Conservation (phyloP, 805 yeast species). For the Scheffersomyces amazonensis region DNA sequence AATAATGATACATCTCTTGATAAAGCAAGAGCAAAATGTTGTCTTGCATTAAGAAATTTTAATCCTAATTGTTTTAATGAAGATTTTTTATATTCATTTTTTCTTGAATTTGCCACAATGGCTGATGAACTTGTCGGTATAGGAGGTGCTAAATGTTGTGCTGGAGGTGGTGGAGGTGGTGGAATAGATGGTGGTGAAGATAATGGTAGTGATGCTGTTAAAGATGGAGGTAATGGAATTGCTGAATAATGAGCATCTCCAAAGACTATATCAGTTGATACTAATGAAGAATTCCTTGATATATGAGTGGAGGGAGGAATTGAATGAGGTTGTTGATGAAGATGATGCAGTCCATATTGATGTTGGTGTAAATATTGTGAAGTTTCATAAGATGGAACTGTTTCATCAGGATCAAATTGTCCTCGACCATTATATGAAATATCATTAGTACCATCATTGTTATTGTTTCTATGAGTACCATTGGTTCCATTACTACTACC, state of each 20-base stretch:
- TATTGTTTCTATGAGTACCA: slow-evolving; percentile 7
- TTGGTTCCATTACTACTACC: slow-evolving; percentile 4
- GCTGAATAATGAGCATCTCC: not conserved
- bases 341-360: slow-evolving; percentile 20
- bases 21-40: slow-evolving; percentile 72
- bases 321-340: slow-evolving; percentile 3
- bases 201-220: not conserved
- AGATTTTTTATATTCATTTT: slow-evolving; percentile 5
- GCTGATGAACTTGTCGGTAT: slow-evolving; percentile 4
- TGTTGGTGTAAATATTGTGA: slow-evolving; percentile 33
- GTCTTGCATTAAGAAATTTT: slow-evolving; percentile 68
- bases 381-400: slow-evolving; percentile 41
- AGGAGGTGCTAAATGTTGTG: not conserved
- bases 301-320: slow-evolving; percentile 1
- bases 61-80: slow-evolving; percentile 59
- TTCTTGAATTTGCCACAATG: slow-evolving; percentile 3
- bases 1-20: slow-evolving; percentile 75
- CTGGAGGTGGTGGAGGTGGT: not conserved
- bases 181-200: not conserved
- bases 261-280: not conserved
- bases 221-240: not conserved
- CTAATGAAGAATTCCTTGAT: not conserved
- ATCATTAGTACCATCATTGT: not conserved
- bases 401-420: slow-evolving; percentile 27
- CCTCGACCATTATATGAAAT: not conserved